Base-by-base conservation (phyloP, 202 grass and related monocot species). In the Panicum virgatum region DNA sequence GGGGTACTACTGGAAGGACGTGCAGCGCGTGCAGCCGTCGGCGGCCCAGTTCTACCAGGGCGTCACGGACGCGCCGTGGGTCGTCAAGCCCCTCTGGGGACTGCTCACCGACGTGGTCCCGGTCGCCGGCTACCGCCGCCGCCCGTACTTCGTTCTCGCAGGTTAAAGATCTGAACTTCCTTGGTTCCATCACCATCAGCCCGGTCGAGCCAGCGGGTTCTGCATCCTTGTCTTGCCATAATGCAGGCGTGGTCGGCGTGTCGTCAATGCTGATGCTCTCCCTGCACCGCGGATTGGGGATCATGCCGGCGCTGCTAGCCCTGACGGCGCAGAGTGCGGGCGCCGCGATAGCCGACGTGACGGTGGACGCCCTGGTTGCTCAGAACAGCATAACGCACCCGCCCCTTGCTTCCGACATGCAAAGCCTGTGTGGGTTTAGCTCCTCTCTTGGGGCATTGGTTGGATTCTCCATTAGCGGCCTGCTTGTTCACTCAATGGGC, bases 1-100 rank as follows among this genome's bases (percentile, higher is more conserved):
- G 18, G 81, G 77, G 69, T 97, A 90, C 88, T 97, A 94, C 82
- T 92, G 88, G 91, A 97, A 97, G 85, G 92, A 94, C 83, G 94
- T 91, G 70, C 91, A 90, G 76, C 86, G 63, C 83, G 58, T 90
- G 54, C 94, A 90, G 82, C 94, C 94, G 26, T 90, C 91, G 4
- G 81, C 69, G 30, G 83, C 92, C 3, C 94, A 94, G 73, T 91
- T 94, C 52, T 94, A 92, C 79, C 87, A 92, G 76, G 89, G 91
- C 20, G 16, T 92, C 52, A 74, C 68, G 27, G 77, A 77, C 40
- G 76, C 85, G 45, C 94, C 94, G 9, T 97, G 94, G 94, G 78
- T 94, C 18, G 65, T 97, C 76, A 94, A 94, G 56, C 91, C 88
- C 19, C 26, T 97, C 54, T 97, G 94, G 94, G 94, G 94, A 60